Conservation (phyloP, 768 basidiomycete genomes). For the Agrocybe pediades region DNA sequence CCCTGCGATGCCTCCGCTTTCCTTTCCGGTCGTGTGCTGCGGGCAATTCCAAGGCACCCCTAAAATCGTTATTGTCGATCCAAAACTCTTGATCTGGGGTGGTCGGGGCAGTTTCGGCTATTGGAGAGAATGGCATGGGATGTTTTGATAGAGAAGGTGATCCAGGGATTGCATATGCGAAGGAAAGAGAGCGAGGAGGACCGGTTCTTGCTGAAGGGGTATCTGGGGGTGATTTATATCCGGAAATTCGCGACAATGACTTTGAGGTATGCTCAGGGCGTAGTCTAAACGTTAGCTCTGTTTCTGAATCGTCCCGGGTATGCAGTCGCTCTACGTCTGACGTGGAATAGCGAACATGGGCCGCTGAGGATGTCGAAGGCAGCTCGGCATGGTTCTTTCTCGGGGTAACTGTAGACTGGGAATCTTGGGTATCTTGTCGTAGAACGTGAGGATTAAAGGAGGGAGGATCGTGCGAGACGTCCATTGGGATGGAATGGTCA, state of each 20-base stretch:
- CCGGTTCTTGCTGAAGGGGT: slow-evolving; percentile 72
- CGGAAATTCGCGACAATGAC: slow-evolving; percentile 21
- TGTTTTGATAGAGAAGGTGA: slow-evolving; percentile 30
- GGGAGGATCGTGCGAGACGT: slow-evolving; percentile 20
- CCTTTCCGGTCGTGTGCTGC: slow-evolving; percentile 53
- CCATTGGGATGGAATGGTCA: slow-evolving; percentile 6
- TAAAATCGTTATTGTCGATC: slow-evolving; percentile 48
- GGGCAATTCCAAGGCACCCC: slow-evolving; percentile 59
- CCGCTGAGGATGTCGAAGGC: not conserved
- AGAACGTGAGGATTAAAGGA: not conserved
- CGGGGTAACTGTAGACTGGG: slow-evolving; percentile 15
- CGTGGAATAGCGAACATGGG: slow-evolving; percentile 1
- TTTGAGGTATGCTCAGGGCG: slow-evolving; percentile 16
- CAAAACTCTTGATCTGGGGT: slow-evolving; percentile 38
- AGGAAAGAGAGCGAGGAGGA: slow-evolving; percentile 73
- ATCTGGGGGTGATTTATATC: slow-evolving; percentile 32
- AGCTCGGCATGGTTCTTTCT: not conserved
- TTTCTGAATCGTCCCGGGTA: slow-evolving; percentile 2
- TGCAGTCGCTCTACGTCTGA: slow-evolving; percentile 6
- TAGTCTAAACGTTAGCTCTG: slow-evolving; percentile 9
- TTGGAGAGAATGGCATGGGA: slow-evolving; percentile 16
- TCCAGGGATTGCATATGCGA: slow-evolving; percentile 54
- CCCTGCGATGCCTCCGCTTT: slow-evolving; percentile 23
- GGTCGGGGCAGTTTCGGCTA: slow-evolving; percentile 24
- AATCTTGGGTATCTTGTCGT: slow-evolving; percentile 16